These are phyloP conservation scores for Cladorrhinum sp. DNA, from an alignment of 2,329 filamentous ascomycete species.

Conservation along the genomic window DNA sequence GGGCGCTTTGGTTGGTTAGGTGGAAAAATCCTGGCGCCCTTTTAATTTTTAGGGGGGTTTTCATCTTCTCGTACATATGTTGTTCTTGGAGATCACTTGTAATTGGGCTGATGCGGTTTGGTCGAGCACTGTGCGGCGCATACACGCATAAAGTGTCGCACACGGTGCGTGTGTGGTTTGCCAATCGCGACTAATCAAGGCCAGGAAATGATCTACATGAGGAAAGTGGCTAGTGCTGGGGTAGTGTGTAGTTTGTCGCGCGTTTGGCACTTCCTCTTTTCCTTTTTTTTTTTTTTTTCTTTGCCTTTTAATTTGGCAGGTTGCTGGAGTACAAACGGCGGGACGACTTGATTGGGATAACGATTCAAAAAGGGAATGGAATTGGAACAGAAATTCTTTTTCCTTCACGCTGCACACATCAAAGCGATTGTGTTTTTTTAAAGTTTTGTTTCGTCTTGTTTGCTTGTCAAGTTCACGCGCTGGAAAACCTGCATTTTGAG, in stretches of 20 bases:
- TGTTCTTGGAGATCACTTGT: slow-evolving; percentile 17
- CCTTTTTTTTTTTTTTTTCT: neutral
- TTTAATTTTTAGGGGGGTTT: neutral
- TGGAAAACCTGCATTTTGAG: neutral
- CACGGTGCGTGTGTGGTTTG: neutral
- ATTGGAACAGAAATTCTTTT: too few relatives aligned
- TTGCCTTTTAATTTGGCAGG: neutral
- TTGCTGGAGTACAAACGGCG: neutral
- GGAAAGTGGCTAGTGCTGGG: neutral
- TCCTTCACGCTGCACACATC: too few relatives aligned
- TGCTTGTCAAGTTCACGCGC: neutral
- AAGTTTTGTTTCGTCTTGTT: too few relatives aligned
- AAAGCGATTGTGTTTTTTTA: too few relatives aligned
- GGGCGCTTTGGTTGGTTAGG: neutral
- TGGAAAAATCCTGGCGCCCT: neutral
- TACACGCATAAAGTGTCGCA: neutral
- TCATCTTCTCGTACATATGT: slow-evolving; percentile 23
- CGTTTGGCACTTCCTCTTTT: neutral
- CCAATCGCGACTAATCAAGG: neutral
- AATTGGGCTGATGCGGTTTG: neutral
- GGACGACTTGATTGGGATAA: neutral
- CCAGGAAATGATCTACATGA: neutral
- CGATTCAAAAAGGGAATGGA: too few relatives aligned
- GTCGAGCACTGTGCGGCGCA: neutral
- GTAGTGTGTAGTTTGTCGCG: neutral